A percentile compares a stretch with the other conserved stretches of the same genome.
Evolutionary conservation across 129 eudicot species (phyloP).

Genomic region (Gnaphalium uliginosum): DNA sequence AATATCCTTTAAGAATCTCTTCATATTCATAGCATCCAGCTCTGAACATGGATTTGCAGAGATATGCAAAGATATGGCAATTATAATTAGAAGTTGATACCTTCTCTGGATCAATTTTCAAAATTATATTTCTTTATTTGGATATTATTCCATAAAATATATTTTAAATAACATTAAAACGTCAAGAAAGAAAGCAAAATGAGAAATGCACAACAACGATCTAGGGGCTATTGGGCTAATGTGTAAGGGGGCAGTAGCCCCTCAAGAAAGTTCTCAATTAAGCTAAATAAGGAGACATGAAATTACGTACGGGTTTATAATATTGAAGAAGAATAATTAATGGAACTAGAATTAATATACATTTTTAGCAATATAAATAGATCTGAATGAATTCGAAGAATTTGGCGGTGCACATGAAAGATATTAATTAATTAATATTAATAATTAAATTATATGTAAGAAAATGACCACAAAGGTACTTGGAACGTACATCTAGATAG

Average conservation of each 20-base stretch:
- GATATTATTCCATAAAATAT: background rate
- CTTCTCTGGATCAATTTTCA: background rate
- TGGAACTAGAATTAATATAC: background rate
- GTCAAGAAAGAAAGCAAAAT: background rate
- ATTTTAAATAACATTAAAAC: background rate
- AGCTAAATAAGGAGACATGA: too few relatives aligned
- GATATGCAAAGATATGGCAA: conserved; percentile 30
- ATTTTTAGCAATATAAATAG: background rate
- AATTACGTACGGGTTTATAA: background rate
- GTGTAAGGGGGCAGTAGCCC: too few relatives aligned
- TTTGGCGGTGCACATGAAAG: background rate
- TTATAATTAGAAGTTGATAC: conserved; percentile 16
- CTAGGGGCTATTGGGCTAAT: too few relatives aligned
- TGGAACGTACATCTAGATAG: background rate
- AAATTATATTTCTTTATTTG: background rate
- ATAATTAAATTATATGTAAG: background rate
- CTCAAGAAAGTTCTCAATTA: too few relatives aligned
- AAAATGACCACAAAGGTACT: background rate
- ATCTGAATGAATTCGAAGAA: background rate
- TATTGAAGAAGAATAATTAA: background rate
- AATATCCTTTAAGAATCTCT: conserved; percentile 17
- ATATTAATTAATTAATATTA: background rate
- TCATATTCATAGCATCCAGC: conserved; percentile 41
- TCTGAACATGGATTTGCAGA: conserved; percentile 37
- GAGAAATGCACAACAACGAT: too few relatives aligned